These are phyloP conservation scores for Colletotrichum sojae DNA, from an alignment of 2,329 filamentous ascomycete species.

Conservation along the genomic window DNA sequence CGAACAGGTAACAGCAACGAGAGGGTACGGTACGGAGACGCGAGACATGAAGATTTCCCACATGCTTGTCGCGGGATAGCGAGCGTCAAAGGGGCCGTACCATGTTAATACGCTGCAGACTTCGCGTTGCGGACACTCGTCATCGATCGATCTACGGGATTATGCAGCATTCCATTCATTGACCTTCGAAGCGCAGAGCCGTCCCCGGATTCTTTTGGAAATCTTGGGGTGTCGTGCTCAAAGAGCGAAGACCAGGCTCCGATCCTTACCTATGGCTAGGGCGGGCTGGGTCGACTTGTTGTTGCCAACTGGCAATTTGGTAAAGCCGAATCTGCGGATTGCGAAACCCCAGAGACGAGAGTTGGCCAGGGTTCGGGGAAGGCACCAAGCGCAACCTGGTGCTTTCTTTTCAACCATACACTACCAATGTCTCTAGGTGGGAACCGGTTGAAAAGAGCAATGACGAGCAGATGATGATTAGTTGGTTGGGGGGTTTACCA, in stretches of 20 bases:
- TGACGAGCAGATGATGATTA: slow-evolving; percentile 9
- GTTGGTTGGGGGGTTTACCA: slow-evolving; percentile 13
- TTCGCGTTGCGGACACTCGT: not conserved
- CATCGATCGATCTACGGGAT: not conserved
- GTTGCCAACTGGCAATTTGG: not conserved
- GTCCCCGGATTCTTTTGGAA: slow-evolving; percentile 10
- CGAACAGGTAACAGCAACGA: not conserved
- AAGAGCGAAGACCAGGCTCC: not conserved
- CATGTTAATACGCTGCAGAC: not conserved
- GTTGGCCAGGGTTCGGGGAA: slow-evolving; percentile 6
- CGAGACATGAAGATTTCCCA: slow-evolving; percentile 20
- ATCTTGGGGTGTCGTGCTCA: not conserved
- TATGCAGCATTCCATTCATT: slow-evolving; percentile 1
- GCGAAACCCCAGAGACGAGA: slow-evolving; percentile 9
- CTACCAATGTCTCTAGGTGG: not conserved
- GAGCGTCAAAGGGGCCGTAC: not conserved
- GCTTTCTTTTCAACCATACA: slow-evolving; percentile 17
- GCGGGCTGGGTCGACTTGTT: too few relatives aligned
- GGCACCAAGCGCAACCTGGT: slow-evolving; percentile 5
- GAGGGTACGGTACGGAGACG: not conserved
- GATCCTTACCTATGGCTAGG: not conserved
- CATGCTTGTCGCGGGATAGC: not conserved
- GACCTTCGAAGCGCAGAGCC: slow-evolving; percentile 35
- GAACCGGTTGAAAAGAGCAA: slow-evolving; percentile 13
- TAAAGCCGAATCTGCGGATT: slow-evolving; percentile 1